Evolutionary conservation across 192 early-diverging fungal species (phyloP), one percentile per base, ranked within the genome.

Genomic region (Coemansia sp.): DNA sequence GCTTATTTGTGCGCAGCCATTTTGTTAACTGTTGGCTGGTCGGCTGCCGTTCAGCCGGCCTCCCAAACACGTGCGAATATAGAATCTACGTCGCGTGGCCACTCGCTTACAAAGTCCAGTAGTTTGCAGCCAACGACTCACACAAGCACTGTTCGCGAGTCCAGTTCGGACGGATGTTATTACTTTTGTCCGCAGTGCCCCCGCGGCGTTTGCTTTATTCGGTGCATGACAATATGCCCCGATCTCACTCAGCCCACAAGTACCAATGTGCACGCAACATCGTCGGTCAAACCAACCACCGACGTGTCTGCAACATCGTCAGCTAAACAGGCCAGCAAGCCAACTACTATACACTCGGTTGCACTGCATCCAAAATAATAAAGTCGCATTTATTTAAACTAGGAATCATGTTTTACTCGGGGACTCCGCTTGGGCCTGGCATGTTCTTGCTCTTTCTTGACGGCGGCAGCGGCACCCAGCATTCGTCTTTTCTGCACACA

Each of bases 401-500:
- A 31, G 6, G n/a, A 38, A 26, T 16, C 12, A 16, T 21, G 49
- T 10, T 50, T 51, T 25, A 39, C 27, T 41, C 31, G 8, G 23
- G 23, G 9, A 54, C 1, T 54, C 23, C 21, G 2, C 35, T 63
- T 11, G 43, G 51, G 11, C 38, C 26, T 21, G 27, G 5, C 1
- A 65, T 37, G 49, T 54, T 26, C 11, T 56, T 50, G 14, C 57
- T 58, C 14, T 68, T 68, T 52, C 66, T 68, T 10, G 64, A 54
- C 3, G 75, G 75, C 6, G 76, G 76, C 1, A 78, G 56, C 5
- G 70, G 70, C 0, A 78, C 76, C 67, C 76, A 78, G 64, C 76
- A 78, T 6, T 78, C 76, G 57, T 78, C 69, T 39, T 69, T 69
- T 59, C 59, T 68, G 60, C 63, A 68, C 6, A 72, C 31, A 16